phyloP scores from a whole-genome alignment of 352 stramenopile genomes.

The Pythium aristosporum region DNA sequence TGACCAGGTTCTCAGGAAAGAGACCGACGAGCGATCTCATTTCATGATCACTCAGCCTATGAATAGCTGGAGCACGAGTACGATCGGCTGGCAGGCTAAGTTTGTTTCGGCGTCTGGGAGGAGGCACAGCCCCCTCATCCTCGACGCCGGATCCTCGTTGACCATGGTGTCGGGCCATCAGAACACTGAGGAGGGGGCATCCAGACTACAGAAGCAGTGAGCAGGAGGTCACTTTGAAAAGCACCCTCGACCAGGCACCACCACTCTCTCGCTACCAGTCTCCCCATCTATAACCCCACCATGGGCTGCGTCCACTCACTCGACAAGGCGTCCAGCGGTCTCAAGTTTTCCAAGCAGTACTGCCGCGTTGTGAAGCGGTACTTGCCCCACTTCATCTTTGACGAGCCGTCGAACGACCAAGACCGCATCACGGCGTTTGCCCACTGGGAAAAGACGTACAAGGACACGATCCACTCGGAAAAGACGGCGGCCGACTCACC shows the following conservation, averaged over 20 bases:
- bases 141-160: slow-evolving; percentile 7
- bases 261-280: background rate
- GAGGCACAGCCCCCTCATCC: background rate
- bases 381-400: slow-evolving; percentile 54
- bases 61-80: background rate
- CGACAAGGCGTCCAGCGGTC: background rate
- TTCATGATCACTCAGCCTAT: slow-evolving; percentile 21
- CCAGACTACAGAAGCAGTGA: too few relatives aligned
- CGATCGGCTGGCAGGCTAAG: background rate
- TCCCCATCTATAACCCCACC: background rate
- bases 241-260: background rate
- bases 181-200: background rate
- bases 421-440: slow-evolving; percentile 53
- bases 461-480: slow-evolving; percentile 70
- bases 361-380: slow-evolving; percentile 63
- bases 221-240: background rate
- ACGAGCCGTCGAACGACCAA: slow-evolving; percentile 46
- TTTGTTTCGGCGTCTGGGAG: background rate
- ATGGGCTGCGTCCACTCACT: slow-evolving; percentile 27
- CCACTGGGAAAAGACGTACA: slow-evolving; percentile 66
- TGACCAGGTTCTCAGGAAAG: background rate
- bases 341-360: slow-evolving; percentile 66
- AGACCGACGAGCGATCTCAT: background rate
- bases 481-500: slow-evolving; percentile 39
- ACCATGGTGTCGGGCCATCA: background rate